Percentiles rank a stretch among this genome's conserved stretches.
Evolutionary conservation across 345 rosid genomes (phyloP).

Genomic region (Draba incana): DNA sequence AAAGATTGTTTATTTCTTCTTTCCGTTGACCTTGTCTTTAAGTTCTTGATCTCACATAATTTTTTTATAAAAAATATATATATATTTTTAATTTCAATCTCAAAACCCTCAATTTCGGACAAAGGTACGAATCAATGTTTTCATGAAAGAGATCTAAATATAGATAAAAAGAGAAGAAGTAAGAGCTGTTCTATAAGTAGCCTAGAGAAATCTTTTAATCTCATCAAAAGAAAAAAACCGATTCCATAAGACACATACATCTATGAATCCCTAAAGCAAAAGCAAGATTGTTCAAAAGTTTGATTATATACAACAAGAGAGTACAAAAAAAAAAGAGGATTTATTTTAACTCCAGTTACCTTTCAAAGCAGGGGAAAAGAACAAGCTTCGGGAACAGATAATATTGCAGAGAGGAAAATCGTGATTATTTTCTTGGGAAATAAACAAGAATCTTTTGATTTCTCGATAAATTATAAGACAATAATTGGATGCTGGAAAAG

Average conservation of each 20-base stretch:
- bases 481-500: conserved; percentile 43
- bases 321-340: neutral
- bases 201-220: conserved; percentile 3
- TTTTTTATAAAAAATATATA: no score
- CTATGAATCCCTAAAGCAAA: conserved; percentile 16
- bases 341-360: conserved; percentile 11
- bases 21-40: conserved; percentile 28
- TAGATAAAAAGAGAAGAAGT: conserved; percentile 18
- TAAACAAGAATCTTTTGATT: conserved; percentile 38
- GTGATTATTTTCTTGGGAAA: conserved; percentile 29
- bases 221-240: conserved; percentile 30
- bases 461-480: conserved; percentile 37
- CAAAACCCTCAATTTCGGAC: conserved; percentile 30
- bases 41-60: conserved; percentile 17
- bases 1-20: conserved; percentile 20
- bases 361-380: conserved; percentile 23
- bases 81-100: neutral
- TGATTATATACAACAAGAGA: conserved; percentile 2
- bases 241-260: conserved; percentile 30
- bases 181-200: conserved; percentile 29
- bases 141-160: conserved; percentile 34
- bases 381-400: conserved; percentile 27
- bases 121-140: conserved; percentile 26
- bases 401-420: conserved; percentile 32
- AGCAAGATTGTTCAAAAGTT: conserved; percentile 11